phyloP scores from a whole-genome alignment of 2,329 filamentous ascomycete species.

The Waltergamsia citrina region DNA sequence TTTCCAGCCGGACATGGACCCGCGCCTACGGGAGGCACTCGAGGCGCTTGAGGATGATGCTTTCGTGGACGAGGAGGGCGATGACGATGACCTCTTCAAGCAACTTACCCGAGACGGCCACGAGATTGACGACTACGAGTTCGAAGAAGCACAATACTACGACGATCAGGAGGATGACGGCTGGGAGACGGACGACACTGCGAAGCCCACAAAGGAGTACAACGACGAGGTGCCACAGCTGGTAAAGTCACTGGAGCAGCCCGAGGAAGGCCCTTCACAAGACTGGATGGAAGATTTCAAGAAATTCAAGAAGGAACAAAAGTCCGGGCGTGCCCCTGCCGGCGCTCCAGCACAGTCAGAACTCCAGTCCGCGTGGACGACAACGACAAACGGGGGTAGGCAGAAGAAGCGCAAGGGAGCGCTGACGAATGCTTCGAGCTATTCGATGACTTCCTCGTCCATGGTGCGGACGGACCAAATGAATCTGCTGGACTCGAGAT shows the following conservation, averaged over 20 bases:
- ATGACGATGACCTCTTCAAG: constrained; percentile 80
- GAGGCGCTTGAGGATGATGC: constrained; percentile 94
- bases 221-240: constrained; percentile 38
- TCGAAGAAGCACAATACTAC: constrained; percentile 54
- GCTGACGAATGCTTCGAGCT: constrained; percentile 75
- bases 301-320: constrained; percentile 82
- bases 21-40: constrained; percentile 77
- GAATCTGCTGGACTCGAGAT: constrained; percentile 76
- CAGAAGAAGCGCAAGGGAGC: constrained; percentile 95
- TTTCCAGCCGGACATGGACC: constrained; percentile 98
- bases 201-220: constrained; percentile 59
- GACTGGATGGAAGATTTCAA: constrained; percentile 91
- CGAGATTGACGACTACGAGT: constrained; percentile 73
- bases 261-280: constrained; percentile 57
- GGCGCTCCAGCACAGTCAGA: constrained; percentile 46
- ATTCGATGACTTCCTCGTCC: constrained; percentile 87
- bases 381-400: constrained; percentile 69
- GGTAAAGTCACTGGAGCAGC: constrained; percentile 32
- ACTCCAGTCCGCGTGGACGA: constrained; percentile 61
- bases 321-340: constrained; percentile 29
- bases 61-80: constrained; percentile 75
- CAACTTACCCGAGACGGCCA: constrained; percentile 58
- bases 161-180: constrained; percentile 56
- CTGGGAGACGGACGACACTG: constrained; percentile 92
- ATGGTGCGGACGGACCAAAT: constrained; percentile 82